Evolutionary conservation across 345 rosid genomes (phyloP), one percentile per base, ranked within the genome.

Genomic region (Eucalyptus decipiens): DNA sequence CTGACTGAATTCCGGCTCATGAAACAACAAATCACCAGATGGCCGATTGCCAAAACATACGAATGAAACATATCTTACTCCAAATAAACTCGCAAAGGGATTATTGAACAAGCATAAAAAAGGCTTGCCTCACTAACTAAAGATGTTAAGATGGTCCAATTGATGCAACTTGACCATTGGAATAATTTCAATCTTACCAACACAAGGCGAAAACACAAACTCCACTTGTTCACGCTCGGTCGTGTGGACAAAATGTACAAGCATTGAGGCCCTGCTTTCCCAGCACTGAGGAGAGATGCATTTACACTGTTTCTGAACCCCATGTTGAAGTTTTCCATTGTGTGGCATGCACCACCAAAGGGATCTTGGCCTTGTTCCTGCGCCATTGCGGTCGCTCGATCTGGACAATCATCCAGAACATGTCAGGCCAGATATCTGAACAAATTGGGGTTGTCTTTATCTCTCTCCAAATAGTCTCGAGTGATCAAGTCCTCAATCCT

Each of bases 401-500:
- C 83, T 11, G 30, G 47, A 76, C 45, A 86, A 52, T 58, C 62
- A 32, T 50, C 67, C 43, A 3, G 87, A 81, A 37, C 21, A 86
- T 3, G 26, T 60, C 91, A 94, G 1, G 99, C 99, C 94, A 98
- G 88, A 89, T 98, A 98, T 95, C 93, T 93, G 90, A 93, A 97
- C 92, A 91, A 62, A 90, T 94, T 96, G 19, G 93, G 93, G 67
- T 97, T 96, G 80, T 96, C 98, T 91, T 95, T 94, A 89, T 97
- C 99, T 90, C 99, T 96, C 91, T 97, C 99, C 93, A 98, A 90
- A 87, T 97, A 98, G 85, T 98, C 99, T 56, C 98, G 93, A 1
- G 98, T 93, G 56, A 97, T 98, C 56, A 98, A 91, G 91, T 97
- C 99, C 93, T 98, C 99, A 87, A 97, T 97, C 86, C 99, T 92